Evolutionary conservation across 306 rosid species (phyloP).

Genomic region (Inga oerstediana): DNA sequence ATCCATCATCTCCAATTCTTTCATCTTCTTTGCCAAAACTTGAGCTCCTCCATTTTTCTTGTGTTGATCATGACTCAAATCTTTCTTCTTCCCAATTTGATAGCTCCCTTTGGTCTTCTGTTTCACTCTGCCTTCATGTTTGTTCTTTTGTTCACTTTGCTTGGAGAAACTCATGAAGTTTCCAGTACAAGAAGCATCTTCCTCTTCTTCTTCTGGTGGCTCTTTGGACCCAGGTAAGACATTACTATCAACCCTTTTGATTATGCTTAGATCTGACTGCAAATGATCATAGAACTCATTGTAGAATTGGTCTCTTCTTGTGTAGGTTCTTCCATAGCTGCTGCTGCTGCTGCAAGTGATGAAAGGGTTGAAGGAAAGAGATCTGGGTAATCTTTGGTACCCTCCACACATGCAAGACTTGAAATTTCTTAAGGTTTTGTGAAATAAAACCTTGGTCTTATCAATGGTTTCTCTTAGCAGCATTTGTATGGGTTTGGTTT

Average conservation of each 20-base stretch:
- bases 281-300: constrained; percentile 68
- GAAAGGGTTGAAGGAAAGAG: constrained; percentile 66
- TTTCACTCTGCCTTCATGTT: constrained; percentile 38
- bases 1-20: constrained; percentile 85
- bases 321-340: constrained; percentile 48
- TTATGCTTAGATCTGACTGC: constrained; percentile 60
- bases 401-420: constrained; percentile 60
- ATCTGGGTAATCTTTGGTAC: constrained; percentile 66
- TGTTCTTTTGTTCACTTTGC: constrained; percentile 45
- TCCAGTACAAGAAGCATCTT: constrained; percentile 38
- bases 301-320: constrained; percentile 60
- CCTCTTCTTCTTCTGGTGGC: constrained; percentile 23
- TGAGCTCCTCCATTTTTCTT: constrained; percentile 37
- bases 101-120: constrained; percentile 48
- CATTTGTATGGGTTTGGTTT: constrained; percentile 51
- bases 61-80: constrained; percentile 27
- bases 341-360: constrained; percentile 48
- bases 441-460: constrained; percentile 49
- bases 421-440: constrained; percentile 54
- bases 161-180: constrained; percentile 29
- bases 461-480: constrained; percentile 64
- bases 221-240: constrained; percentile 33
- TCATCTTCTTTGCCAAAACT: constrained; percentile 68
- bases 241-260: constrained; percentile 32
- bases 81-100: constrained; percentile 40